Base-by-base conservation (phyloP, 257 asterid genomes). In the Solanum virginianum region DNA sequence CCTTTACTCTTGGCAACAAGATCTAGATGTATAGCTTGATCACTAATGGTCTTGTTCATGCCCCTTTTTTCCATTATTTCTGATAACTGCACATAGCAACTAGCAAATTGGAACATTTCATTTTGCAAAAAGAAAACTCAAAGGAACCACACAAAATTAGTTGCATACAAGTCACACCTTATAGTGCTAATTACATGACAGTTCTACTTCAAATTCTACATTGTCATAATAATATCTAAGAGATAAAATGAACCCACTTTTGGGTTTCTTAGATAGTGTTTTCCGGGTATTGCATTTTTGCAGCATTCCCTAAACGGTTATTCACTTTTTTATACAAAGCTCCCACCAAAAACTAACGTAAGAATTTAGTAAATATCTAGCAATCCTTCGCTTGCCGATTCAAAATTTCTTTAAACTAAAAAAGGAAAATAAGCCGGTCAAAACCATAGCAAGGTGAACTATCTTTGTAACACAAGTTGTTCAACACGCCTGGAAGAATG, bases 1-100 rank as follows among this genome's bases (percentile, higher is more conserved):
- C 97, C 97, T 87, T 87, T 88, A 83, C 88, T 81, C 90, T 96
- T 96, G 57, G 97, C 97, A 75, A 94, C 86, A 85, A 96, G 93
- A 90, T 96, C 98, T 22, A 96, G 89, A 91, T 95, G 99, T 81
- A 95, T 91, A 5, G 97, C 98, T 88, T 93, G 95, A 75, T 96
- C 98, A 47, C 96, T 91, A 43, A 92, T 88, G 8, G 99, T 96
- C 92, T 94, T 95, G 92, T 95, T 96, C 92, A 96, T 89, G 66
- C 98, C 98, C 92, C 96, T 92, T 87, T 88, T 94, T 57, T 90
- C 92, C 97, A 92, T 92, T 49, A 83, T 88, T 89, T 95, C 99
- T 47, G 98, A 95, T 55, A 96, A 89, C 99, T 96, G 91, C 20
- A 85, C 65, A 85, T 49, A 84, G 63, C 65, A 89, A 71, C 83